These are phyloP conservation scores for Tranzscheliella williamsii DNA, from an alignment of 1,284 basidiomycete species.

Conservation along the genomic window DNA sequence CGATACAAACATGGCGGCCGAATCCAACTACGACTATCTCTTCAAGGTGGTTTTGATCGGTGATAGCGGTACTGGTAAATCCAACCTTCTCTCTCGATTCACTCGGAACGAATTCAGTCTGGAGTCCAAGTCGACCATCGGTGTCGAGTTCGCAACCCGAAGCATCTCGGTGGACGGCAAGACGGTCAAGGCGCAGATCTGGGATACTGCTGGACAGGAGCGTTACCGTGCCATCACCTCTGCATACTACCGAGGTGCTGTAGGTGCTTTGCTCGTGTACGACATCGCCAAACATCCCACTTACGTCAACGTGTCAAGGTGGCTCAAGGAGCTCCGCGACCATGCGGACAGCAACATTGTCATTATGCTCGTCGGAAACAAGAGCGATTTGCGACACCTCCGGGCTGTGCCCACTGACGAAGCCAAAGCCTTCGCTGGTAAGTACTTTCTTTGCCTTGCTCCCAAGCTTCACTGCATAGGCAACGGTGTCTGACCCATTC, in stretches of 20 bases:
- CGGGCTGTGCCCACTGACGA: conserved; percentile 89
- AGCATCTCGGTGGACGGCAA: conserved; percentile 93
- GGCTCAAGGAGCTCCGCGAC: conserved; percentile 92
- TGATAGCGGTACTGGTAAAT: conserved; percentile 98
- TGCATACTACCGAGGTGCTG: conserved; percentile 93
- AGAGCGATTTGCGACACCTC: conserved; percentile 97
- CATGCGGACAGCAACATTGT: conserved; percentile 65
- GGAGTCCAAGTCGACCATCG: conserved; percentile 92
- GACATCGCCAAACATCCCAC: conserved; percentile 77
- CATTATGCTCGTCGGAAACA: conserved; percentile 68
- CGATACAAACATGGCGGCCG: conserved; percentile 44
- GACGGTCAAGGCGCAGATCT: conserved; percentile 98
- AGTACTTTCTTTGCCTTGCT: too few species aligned
- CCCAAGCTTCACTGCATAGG: too few species aligned
- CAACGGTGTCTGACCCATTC: too few species aligned
- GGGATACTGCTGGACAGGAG: conserved; percentile 97
- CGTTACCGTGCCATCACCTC: conserved; percentile 98
- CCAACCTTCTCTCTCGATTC: conserved; percentile 68
- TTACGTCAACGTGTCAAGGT: conserved; percentile 92
- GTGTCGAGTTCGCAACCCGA: conserved; percentile 97
- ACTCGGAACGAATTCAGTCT: conserved; percentile 99
- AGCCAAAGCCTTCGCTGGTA: conserved; percentile 60
- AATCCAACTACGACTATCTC: conserved; percentile 59
- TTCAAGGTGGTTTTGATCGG: conserved; percentile 80
- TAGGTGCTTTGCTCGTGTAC: conserved; percentile 67